Conservation (phyloP, 257 asterid genomes). For the Solanum acaule region DNA sequence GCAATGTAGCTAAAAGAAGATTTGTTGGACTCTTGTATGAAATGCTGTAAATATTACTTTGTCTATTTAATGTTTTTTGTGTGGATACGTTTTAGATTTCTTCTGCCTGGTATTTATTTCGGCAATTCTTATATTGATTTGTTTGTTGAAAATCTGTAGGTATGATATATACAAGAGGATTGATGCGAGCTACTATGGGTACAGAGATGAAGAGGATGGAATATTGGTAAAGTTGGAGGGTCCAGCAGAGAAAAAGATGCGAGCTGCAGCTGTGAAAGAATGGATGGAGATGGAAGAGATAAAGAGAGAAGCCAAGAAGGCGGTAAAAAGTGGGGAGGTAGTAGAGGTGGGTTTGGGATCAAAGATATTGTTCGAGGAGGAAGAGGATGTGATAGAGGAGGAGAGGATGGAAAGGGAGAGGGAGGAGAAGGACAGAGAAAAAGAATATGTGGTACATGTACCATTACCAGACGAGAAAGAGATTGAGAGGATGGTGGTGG, state of each 20-base stretch:
- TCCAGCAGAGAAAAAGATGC: conserved; percentile 66
- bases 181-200: conserved; percentile 92
- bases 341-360: conserved; percentile 71
- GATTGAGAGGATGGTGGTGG: conserved; percentile 76
- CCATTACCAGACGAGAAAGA: conserved; percentile 91
- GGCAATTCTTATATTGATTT: not conserved
- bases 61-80: not conserved
- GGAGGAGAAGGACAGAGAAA: conserved; percentile 56
- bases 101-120: not conserved
- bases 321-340: conserved; percentile 89
- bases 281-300: conserved; percentile 78
- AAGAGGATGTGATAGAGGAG: conserved; percentile 88
- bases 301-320: conserved; percentile 83
- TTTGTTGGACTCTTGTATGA: not conserved
- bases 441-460: conserved; percentile 77
- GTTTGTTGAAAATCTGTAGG: conserved; percentile 28
- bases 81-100: not conserved
- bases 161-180: conserved; percentile 92
- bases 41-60: not conserved
- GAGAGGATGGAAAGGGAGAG: conserved; percentile 66
- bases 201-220: conserved; percentile 96
- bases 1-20: not conserved
- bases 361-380: conserved; percentile 77
- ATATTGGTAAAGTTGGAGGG: conserved; percentile 71
- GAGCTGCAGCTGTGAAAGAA: conserved; percentile 60